Percentiles rank a stretch among this genome's conserved stretches.
Conservation (phyloP, 352 stramenopile genomes). For the Pythium rhizo-oryzae region DNA sequence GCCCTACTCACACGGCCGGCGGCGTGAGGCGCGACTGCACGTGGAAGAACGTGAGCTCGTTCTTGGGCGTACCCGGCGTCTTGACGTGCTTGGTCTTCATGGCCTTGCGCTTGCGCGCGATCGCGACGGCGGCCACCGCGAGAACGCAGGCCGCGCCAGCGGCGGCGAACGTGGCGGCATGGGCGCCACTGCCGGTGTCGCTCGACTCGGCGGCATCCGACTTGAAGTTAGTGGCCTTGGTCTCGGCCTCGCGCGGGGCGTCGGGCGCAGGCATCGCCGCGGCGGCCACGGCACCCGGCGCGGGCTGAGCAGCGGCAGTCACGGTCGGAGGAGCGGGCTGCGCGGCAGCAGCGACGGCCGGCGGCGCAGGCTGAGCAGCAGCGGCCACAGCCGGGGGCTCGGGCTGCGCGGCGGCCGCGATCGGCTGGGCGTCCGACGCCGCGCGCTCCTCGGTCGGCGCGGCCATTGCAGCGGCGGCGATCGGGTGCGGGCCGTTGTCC, state of each 20-base stretch:
- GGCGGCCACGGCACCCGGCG: neutral
- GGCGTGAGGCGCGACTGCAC: slow-evolving; percentile 40
- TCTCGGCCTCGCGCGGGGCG: neutral
- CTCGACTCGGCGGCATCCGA: neutral
- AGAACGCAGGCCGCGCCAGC: slow-evolving; percentile 27
- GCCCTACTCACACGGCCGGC: slow-evolving; percentile 22
- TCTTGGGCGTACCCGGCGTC: slow-evolving; percentile 38
- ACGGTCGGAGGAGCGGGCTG: neutral
- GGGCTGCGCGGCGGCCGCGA: neutral
- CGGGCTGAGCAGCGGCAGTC: neutral
- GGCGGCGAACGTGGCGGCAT: slow-evolving; percentile 22
- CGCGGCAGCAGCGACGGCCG: neutral
- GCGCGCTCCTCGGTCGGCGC: slow-evolving; percentile 3
- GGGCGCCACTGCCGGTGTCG: slow-evolving; percentile 11
- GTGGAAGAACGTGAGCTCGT: slow-evolving; percentile 42
- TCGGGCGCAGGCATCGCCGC: neutral
- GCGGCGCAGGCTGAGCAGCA: neutral
- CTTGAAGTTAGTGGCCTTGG: slow-evolving; percentile 28
- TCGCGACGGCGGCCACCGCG: slow-evolving; percentile 27
- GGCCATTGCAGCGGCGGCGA: neutral
- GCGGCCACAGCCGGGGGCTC: neutral
- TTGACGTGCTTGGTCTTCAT: slow-evolving; percentile 24
- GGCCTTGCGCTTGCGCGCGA: slow-evolving; percentile 25
- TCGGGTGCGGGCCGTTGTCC: slow-evolving; percentile 1
- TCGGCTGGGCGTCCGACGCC: neutral